Conservation (phyloP, 1,139 yeast species). For the Suhomyces yuchorum region DNA sequence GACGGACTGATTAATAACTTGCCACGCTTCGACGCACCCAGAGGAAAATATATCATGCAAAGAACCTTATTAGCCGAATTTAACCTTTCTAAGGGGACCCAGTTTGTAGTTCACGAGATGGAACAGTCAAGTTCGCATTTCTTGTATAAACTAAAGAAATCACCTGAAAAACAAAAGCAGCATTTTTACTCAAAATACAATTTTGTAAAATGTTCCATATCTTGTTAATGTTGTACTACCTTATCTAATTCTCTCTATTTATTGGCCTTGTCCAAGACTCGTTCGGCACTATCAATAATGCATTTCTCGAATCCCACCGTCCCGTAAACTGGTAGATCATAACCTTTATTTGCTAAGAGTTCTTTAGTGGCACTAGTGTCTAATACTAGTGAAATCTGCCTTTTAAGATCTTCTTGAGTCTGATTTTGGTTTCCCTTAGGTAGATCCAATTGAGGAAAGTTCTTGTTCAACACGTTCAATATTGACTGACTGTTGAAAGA, state of each 20-base stretch:
- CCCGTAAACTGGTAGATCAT: neutral
- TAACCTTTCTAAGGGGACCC: neutral
- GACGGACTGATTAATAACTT: neutral
- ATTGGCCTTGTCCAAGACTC: neutral
- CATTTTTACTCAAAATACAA: no score
- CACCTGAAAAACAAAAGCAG: neutral
- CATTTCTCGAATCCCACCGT: slow-evolving; percentile 33
- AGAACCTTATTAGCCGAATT: neutral
- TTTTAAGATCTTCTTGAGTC: neutral
- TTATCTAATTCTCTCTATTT: no score
- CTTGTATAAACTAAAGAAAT: neutral
- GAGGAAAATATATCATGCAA: neutral
- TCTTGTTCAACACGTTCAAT: slow-evolving; percentile 29
- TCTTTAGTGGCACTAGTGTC: slow-evolving; percentile 40
- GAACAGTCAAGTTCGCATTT: neutral
- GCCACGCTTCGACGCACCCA: neutral
- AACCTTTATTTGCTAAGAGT: slow-evolving; percentile 40
- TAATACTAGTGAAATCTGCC: no score
- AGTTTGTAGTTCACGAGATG: neutral
- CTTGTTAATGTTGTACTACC: no score
- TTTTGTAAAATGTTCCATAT: no score
- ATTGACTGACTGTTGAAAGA: slow-evolving; percentile 27
- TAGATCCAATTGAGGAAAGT: slow-evolving; percentile 11
- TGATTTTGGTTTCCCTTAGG: neutral
- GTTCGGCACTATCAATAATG: slow-evolving; percentile 35